These are phyloP conservation scores for Penicillium aurantiogriseum DNA, from an alignment of 2,329 filamentous ascomycete species.

Conservation along the genomic window DNA sequence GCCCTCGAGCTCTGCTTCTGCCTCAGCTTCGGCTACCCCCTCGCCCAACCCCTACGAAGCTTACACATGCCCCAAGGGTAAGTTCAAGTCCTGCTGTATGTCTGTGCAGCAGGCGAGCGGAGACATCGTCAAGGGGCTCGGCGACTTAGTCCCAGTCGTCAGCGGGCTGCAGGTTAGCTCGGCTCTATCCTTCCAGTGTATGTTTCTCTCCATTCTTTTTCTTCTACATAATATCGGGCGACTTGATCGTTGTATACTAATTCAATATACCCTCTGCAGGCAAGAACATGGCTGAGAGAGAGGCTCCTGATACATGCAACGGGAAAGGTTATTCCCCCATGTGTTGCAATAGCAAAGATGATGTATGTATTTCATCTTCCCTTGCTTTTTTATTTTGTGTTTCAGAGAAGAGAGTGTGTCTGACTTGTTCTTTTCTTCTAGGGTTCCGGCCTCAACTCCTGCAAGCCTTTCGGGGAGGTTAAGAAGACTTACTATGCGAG, in stretches of 20 bases:
- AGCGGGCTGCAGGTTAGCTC: conserved; percentile 24
- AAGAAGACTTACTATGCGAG: conserved; percentile 23
- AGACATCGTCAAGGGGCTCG: conserved; percentile 17
- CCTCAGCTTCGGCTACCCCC: conserved; percentile 7
- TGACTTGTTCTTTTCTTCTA: not conserved
- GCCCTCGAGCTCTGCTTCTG: conserved; percentile 3
- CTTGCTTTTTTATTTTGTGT: not conserved
- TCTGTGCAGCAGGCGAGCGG: conserved; percentile 19
- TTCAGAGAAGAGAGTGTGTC: not conserved
- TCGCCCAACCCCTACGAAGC: conserved; percentile 13
- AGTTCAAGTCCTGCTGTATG: conserved; percentile 30
- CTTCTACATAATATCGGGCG: not conserved
- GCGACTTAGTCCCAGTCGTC: conserved; percentile 23
- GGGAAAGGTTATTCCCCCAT: conserved; percentile 21
- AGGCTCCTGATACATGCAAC: conserved; percentile 19
- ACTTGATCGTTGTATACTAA: not conserved
- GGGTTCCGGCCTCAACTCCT: conserved; percentile 13
- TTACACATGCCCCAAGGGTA: conserved; percentile 24
- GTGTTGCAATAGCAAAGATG: conserved; percentile 23
- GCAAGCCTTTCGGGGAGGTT: conserved; percentile 24
- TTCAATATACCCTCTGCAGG: conserved; percentile 15
- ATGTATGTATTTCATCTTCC: conserved; percentile 8
- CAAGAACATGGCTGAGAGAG: conserved; percentile 16
- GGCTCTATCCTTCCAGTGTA: conserved; percentile 29
- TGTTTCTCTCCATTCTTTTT: conserved; percentile 2